Conservation (phyloP, 1,139 yeast genomes). For the Candida buenavistaensis region DNA sequence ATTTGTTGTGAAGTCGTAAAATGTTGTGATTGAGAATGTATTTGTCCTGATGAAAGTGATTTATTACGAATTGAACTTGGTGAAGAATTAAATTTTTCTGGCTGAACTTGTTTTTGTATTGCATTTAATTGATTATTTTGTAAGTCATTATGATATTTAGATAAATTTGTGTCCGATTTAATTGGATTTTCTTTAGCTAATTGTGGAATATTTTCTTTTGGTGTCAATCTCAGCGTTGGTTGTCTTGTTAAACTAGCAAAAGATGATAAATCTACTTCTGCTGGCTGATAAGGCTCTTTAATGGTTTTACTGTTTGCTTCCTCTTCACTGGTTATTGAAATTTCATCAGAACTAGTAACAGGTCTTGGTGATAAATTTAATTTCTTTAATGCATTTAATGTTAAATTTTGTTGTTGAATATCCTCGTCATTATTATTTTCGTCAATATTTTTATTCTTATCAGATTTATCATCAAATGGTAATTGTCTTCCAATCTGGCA, state of each 20-base stretch:
- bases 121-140: conserved; percentile 12
- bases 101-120: conserved; percentile 11
- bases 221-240: too few relatives aligned
- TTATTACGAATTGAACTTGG: conserved; percentile 5
- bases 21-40: conserved; percentile 5
- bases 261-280: conserved; percentile 52
- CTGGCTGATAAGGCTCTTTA: conserved; percentile 48
- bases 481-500: conserved; percentile 44
- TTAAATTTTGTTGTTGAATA: conserved; percentile 43
- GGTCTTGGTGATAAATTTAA: conserved; percentile 47
- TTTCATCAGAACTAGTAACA: conserved; percentile 19
- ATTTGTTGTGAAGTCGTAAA: too few relatives aligned
- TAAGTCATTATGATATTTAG: conserved; percentile 14
- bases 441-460: conserved; percentile 8
- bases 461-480: conserved; percentile 35
- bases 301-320: conserved; percentile 1
- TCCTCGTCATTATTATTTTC: conserved; percentile 31
- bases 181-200: not conserved
- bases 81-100: conserved; percentile 11
- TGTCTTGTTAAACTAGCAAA: conserved; percentile 51
- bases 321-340: conserved; percentile 5
- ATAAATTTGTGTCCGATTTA: conserved; percentile 5
- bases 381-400: conserved; percentile 47
- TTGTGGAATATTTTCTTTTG: not conserved
- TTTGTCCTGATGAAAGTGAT: conserved; percentile 2